phyloP scores from a whole-genome alignment of 2,329 filamentous ascomycete genomes.

The Ceratocystis cubensis region DNA sequence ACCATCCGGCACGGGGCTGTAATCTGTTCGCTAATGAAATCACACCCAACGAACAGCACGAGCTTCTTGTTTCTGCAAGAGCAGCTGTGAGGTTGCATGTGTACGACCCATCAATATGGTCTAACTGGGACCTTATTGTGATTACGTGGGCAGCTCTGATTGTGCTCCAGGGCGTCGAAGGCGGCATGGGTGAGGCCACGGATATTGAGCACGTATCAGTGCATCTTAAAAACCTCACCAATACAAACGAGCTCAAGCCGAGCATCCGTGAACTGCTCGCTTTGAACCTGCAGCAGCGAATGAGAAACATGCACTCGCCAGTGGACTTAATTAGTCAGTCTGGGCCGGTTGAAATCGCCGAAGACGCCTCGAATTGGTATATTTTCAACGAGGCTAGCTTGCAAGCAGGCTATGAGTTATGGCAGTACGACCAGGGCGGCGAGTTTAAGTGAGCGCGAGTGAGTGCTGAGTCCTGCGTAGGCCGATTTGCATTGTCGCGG shows the following conservation, averaged over 20 bases:
- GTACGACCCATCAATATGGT: slow-evolving; percentile 33
- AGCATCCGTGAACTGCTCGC: slow-evolving; percentile 25
- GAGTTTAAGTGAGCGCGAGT: background rate
- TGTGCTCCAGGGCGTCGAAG: slow-evolving; percentile 33
- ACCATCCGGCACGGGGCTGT: slow-evolving; percentile 31
- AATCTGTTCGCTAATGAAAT: slow-evolving; percentile 31
- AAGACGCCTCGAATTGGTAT: slow-evolving; percentile 24
- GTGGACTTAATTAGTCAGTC: slow-evolving; percentile 21
- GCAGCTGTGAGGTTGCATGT: slow-evolving; percentile 32
- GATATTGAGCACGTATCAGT: slow-evolving; percentile 26
- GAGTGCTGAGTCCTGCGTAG: no score
- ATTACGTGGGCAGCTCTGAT: slow-evolving; percentile 35
- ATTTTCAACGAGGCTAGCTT: slow-evolving; percentile 26
- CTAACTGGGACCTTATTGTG: slow-evolving; percentile 34
- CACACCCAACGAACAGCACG: slow-evolving; percentile 31
- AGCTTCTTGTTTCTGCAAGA: slow-evolving; percentile 32
- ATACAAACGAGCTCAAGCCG: slow-evolving; percentile 26
- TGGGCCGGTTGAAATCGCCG: slow-evolving; percentile 20
- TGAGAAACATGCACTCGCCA: slow-evolving; percentile 25
- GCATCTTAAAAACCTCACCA: slow-evolving; percentile 26
- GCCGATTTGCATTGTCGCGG: no score
- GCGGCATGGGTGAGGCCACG: slow-evolving; percentile 29
- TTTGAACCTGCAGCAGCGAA: slow-evolving; percentile 25
- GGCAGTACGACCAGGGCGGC: slow-evolving; percentile 7
- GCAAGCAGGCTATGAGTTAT: slow-evolving; percentile 23